phyloP scores from a whole-genome alignment of 768 basidiomycete genomes.

The Termitomyces sp. region DNA sequence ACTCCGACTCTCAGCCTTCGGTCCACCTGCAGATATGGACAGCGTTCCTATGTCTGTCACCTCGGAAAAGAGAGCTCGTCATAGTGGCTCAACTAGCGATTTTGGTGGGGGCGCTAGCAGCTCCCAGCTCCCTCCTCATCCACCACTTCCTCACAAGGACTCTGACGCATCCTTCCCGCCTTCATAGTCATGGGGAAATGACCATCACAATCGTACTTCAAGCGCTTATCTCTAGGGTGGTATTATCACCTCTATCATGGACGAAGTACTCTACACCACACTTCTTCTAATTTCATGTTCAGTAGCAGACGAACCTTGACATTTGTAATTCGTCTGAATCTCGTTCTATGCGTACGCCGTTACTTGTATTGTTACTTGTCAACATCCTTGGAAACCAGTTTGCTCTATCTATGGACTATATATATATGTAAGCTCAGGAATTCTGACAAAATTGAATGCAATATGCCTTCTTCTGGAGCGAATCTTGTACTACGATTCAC shows the following conservation, averaged over 20 bases:
- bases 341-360: background rate
- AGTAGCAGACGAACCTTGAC: background rate
- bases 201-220: background rate
- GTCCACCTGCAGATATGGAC: constrained; percentile 42
- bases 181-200: background rate
- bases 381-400: too few relatives aligned
- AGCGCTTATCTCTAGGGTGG: background rate
- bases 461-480: background rate
- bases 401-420: background rate
- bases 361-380: background rate
- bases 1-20: constrained; percentile 26
- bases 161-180: background rate
- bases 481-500: background rate
- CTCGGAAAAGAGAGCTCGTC: constrained; percentile 42
- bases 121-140: constrained; percentile 35
- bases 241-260: background rate
- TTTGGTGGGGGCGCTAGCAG: constrained; percentile 14
- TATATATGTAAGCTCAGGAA: too few relatives aligned
- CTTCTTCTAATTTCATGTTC: background rate
- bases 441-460: too few relatives aligned
- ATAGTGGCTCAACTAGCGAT: constrained; percentile 31
- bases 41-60: constrained; percentile 54
- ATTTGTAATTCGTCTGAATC: background rate
- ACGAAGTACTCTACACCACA: background rate
- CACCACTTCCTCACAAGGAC: constrained; percentile 27